Evolutionary conservation across 2,329 filamentous ascomycete genomes (phyloP).

Genomic region (Cercospora brassicicola): DNA sequence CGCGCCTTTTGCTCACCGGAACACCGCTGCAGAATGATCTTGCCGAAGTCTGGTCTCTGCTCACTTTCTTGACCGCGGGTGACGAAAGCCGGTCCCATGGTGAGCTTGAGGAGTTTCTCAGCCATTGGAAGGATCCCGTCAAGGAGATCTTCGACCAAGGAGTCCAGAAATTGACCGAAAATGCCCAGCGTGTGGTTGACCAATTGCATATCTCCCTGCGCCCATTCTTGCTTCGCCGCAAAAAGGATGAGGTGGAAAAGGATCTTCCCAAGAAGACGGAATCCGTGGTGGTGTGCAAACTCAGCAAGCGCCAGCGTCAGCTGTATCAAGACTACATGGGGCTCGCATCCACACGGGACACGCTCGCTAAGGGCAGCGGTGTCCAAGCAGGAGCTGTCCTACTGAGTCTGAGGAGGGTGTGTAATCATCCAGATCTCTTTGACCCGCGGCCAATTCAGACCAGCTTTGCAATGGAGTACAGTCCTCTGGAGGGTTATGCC

Average conservation of each 20-base stretch:
- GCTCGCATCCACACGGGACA: conserved; percentile 82
- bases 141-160: conserved; percentile 96
- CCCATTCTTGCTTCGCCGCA: conserved; percentile 82
- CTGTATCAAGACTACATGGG: conserved; percentile 96
- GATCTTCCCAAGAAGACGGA: conserved; percentile 99
- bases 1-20: conserved; percentile 83
- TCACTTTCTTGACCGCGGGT: conserved; percentile 95
- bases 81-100: conserved; percentile 79
- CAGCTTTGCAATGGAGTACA: conserved; percentile 79
- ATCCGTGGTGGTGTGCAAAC: conserved; percentile 89
- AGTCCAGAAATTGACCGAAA: conserved; percentile 88
- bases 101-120: conserved; percentile 90
- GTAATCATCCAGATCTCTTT: conserved; percentile 96
- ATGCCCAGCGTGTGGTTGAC: conserved; percentile 84
- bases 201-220: conserved; percentile 93
- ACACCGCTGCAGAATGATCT: conserved; percentile 96
- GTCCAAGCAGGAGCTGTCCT: conserved; percentile 97
- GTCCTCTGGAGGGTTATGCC: conserved; percentile 72
- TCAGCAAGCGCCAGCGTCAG: conserved; percentile 93
- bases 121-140: conserved; percentile 93
- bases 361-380: conserved; percentile 88
- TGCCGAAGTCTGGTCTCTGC: conserved; percentile 91
- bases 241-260: conserved; percentile 97
- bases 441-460: conserved; percentile 95
- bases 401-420: conserved; percentile 96